Evolutionary conservation across 306 rosid genomes (phyloP).

Genomic region (Bauhinia variegata): DNA sequence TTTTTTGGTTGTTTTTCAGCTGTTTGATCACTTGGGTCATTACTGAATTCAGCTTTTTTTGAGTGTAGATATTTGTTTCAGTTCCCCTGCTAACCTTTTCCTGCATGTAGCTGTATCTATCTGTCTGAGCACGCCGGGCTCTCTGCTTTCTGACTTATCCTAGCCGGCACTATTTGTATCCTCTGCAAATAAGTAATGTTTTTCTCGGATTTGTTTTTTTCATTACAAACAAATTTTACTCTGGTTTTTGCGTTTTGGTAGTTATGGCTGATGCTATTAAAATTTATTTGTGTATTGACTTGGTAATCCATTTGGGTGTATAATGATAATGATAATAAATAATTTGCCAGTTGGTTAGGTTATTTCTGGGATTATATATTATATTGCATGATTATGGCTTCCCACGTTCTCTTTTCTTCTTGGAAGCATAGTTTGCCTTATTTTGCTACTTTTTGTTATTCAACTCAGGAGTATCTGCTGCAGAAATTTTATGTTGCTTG

Average conservation of each 20-base stretch:
- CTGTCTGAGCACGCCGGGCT: not conserved
- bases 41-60: slow-evolving; percentile 27
- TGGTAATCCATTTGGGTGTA: slow-evolving; percentile 14
- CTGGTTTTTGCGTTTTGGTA: not conserved
- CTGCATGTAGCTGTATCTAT: slow-evolving; percentile 22
- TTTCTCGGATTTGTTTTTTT: not conserved
- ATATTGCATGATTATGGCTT: slow-evolving; percentile 13
- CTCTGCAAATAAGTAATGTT: slow-evolving; percentile 17
- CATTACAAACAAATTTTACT: no score
- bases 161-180: slow-evolving; percentile 43
- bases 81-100: slow-evolving; percentile 22
- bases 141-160: slow-evolving; percentile 40
- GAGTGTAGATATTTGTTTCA: slow-evolving; percentile 11
- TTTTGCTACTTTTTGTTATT: not conserved
- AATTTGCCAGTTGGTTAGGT: slow-evolving; percentile 36
- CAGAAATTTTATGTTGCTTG: slow-evolving; percentile 16
- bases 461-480: not conserved
- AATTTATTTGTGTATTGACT: slow-evolving; percentile 30
- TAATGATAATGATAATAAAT: no score
- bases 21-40: slow-evolving; percentile 29
- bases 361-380: slow-evolving; percentile 1
- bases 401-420: slow-evolving; percentile 41
- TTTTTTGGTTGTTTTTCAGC: not conserved
- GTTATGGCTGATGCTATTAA: not conserved
- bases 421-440: slow-evolving; percentile 1